Conservation (phyloP, 1,284 basidiomycete genomes). For the Apiotrichum mycotoxinovorans region DNA sequence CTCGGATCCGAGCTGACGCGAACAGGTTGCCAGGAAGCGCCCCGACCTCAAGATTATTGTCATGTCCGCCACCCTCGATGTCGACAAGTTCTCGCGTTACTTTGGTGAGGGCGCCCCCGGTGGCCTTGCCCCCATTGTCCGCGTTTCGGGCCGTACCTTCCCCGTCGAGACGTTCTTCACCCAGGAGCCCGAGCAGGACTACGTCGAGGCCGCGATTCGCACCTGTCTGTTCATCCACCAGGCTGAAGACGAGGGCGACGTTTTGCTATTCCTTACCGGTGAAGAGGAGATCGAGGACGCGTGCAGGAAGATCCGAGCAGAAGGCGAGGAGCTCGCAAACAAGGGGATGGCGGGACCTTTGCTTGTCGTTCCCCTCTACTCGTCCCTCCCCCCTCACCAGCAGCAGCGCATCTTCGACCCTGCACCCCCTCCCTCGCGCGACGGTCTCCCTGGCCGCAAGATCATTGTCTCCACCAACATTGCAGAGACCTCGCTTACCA, state of each 20-base stretch:
- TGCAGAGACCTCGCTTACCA: slow-evolving; percentile 95
- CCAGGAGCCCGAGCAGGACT: slow-evolving; percentile 92
- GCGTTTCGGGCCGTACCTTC: slow-evolving; percentile 93
- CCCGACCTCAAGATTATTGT: slow-evolving; percentile 93
- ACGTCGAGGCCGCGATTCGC: slow-evolving; percentile 93
- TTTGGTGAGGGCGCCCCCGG: slow-evolving; percentile 62
- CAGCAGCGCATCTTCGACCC: slow-evolving; percentile 94
- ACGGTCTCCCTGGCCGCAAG: slow-evolving; percentile 83
- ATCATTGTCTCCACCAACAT: slow-evolving; percentile 96
- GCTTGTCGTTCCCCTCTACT: slow-evolving; percentile 86
- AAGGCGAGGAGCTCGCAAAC: slow-evolving; percentile 73
- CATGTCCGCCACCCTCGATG: slow-evolving; percentile 98
- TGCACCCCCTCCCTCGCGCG: slow-evolving; percentile 62
- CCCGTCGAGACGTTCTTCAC: slow-evolving; percentile 95
- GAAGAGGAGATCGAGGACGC: slow-evolving; percentile 99
- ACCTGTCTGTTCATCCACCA: slow-evolving; percentile 98
- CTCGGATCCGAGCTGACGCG: slow-evolving; percentile 43
- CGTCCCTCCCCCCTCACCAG: slow-evolving; percentile 84
- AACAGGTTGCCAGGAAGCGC: slow-evolving; percentile 71
- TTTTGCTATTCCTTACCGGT: slow-evolving; percentile 92
- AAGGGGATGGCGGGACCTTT: slow-evolving; percentile 78
- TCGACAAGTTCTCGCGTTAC: slow-evolving; percentile 95
- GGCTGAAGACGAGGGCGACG: slow-evolving; percentile 89
- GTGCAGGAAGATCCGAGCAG: slow-evolving; percentile 86
- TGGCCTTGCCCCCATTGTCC: slow-evolving; percentile 77